Conservation (phyloP, 306 rosid genomes). For the Dalbergia cochinchinensis region DNA sequence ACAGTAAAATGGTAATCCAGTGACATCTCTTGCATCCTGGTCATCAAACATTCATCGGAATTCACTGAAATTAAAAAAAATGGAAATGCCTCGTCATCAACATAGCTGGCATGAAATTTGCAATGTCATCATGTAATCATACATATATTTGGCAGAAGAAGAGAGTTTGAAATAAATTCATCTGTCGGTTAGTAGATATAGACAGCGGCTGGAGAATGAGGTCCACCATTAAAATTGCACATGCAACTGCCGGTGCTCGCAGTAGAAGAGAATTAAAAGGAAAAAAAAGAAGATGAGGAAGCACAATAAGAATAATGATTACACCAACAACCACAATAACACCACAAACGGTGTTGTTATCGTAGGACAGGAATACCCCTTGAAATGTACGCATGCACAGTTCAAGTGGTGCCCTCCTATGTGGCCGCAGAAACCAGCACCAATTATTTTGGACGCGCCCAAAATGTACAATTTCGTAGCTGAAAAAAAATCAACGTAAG, state of each 20-base stretch:
- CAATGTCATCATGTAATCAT: conserved; percentile 23
- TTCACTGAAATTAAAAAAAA: conserved; percentile 62
- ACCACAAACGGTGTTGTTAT: conserved; percentile 34
- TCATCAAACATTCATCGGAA: conserved; percentile 88
- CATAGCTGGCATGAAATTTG: conserved; percentile 36
- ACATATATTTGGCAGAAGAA: conserved; percentile 29
- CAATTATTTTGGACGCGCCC: conserved; percentile 39
- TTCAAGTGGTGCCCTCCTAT: conserved; percentile 38
- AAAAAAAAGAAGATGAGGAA: conserved; percentile 6
- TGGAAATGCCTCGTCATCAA: conserved; percentile 36
- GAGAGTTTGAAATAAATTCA: conserved; percentile 46
- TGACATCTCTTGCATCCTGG: conserved; percentile 98
- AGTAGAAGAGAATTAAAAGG: conserved; percentile 40
- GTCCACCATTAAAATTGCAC: conserved; percentile 73
- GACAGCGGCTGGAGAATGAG: conserved; percentile 60
- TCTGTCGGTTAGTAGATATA: conserved; percentile 54
- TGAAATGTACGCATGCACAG: conserved; percentile 27
- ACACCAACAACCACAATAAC: conserved; percentile 52
- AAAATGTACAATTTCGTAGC: conserved; percentile 40
- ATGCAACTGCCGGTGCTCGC: conserved; percentile 60
- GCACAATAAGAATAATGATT: conserved; percentile 50
- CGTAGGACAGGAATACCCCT: conserved; percentile 50
- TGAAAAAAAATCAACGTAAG: neutral
- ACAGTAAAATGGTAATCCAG: conserved; percentile 93
- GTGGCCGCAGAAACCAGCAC: neutral